Percentiles rank a stretch among this genome's conserved stretches.
phyloP scores from a whole-genome alignment of 2,329 filamentous ascomycete genomes.

The Aspergillus fumigatiaffinis region DNA sequence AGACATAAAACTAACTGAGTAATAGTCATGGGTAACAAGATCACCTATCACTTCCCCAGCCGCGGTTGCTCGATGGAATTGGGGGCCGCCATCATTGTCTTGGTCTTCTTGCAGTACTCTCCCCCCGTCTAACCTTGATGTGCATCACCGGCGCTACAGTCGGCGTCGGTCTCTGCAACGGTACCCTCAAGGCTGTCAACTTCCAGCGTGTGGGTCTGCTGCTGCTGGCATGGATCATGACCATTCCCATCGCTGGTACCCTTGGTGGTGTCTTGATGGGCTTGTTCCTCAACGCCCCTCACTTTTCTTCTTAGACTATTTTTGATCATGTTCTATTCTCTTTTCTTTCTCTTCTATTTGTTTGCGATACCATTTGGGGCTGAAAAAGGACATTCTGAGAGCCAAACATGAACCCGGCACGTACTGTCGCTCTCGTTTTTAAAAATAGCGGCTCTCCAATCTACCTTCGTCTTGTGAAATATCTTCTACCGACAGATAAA shows the following conservation, averaged over 20 bases:
- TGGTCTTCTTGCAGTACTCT: conserved; percentile 70
- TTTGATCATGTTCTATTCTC: not conserved
- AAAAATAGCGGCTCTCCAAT: too few relatives aligned
- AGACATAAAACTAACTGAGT: conserved; percentile 14
- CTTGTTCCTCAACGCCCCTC: conserved; percentile 56
- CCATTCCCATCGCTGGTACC: conserved; percentile 60
- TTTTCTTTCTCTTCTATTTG: not conserved
- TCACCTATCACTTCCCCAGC: conserved; percentile 64
- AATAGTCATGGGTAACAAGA: conserved; percentile 74
- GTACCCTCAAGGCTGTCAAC: conserved; percentile 68
- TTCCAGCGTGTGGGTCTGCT: conserved; percentile 68
- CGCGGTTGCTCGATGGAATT: conserved; percentile 70
- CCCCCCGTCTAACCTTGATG: conserved; percentile 73
- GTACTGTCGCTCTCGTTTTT: too few relatives aligned
- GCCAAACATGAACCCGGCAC: too few relatives aligned
- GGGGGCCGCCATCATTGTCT: conserved; percentile 71
- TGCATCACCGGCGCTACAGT: conserved; percentile 78
- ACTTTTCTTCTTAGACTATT: conserved; percentile 38
- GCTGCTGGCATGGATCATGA: conserved; percentile 63
- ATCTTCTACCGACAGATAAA: too few relatives aligned
- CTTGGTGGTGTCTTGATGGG: conserved; percentile 53
- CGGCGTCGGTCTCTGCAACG: conserved; percentile 74
- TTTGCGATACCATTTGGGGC: not conserved
- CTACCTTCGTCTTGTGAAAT: too few relatives aligned
- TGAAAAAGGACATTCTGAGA: too few relatives aligned